Evolutionary conservation across 139 green algal genomes (phyloP).

Genomic region (Picochlorum sp.): DNA sequence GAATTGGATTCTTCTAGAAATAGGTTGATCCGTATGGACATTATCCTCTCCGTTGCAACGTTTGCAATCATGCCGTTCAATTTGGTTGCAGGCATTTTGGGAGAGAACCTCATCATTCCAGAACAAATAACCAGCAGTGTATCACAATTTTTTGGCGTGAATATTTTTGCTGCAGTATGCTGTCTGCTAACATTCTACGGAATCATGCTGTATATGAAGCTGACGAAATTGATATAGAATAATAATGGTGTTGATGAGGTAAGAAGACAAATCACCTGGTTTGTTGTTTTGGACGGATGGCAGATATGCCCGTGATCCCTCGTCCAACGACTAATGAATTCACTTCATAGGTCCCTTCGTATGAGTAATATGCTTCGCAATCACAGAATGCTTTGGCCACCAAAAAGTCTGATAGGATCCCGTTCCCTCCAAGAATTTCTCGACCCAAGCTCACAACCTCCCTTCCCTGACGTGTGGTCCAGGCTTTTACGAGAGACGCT

Average conservation of each 20-base stretch:
- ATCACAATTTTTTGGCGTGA: conserved; percentile 39
- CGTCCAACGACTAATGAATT: conserved; percentile 82
- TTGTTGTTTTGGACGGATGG: conserved; percentile 49
- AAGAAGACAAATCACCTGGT: conserved; percentile 14
- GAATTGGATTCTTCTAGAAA: conserved; percentile 47
- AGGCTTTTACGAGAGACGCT: conserved; percentile 81
- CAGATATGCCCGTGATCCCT: conserved; percentile 68
- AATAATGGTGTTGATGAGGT: neutral
- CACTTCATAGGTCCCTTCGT: conserved; percentile 85
- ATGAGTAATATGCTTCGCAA: conserved; percentile 79
- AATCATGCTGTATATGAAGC: conserved; percentile 45
- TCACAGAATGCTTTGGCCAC: conserved; percentile 84
- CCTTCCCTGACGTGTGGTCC: conserved; percentile 62
- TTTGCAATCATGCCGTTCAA: conserved; percentile 57
- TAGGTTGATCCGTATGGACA: conserved; percentile 55
- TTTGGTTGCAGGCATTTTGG: conserved; percentile 62
- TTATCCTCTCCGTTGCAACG: conserved; percentile 55
- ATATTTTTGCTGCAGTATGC: conserved; percentile 23
- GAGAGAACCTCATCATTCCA: conserved; percentile 78
- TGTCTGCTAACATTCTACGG: conserved; percentile 37
- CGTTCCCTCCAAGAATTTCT: conserved; percentile 90
- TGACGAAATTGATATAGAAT: conserved; percentile 33
- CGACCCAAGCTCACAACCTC: conserved; percentile 67
- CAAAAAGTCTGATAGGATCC: conserved; percentile 80
- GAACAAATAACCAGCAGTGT: conserved; percentile 41